A percentile compares a stretch with the other conserved stretches of the same genome.
These are phyloP conservation scores for Petrea volubilis DNA, from an alignment of 257 asterid species.

Conservation along the genomic window DNA sequence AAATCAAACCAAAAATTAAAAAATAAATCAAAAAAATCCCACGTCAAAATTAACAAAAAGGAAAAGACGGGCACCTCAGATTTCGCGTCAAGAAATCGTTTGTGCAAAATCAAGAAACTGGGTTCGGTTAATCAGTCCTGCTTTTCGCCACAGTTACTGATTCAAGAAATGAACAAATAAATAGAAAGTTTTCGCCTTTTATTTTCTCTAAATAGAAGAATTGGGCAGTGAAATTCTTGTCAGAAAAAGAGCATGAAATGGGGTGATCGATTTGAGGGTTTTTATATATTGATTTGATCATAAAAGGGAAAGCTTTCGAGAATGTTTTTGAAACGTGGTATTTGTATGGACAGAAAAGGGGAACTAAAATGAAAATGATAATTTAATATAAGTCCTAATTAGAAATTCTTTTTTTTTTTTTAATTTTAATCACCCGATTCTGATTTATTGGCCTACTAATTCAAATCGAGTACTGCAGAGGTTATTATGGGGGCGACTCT, in stretches of 20 bases:
- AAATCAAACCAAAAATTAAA: neutral
- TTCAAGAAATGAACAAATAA: conserved; percentile 6
- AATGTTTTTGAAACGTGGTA: too few species aligned
- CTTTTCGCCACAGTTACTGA: conserved; percentile 18
- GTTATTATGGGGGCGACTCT: too few species aligned
- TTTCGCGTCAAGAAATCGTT: conserved; percentile 19
- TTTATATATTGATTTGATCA: too few species aligned
- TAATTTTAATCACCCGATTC: too few species aligned
- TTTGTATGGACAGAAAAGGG: too few species aligned
- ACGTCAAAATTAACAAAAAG: neutral
- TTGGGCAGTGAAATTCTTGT: conserved; percentile 26
- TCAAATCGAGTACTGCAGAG: too few species aligned
- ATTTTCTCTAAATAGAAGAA: conserved; percentile 9
- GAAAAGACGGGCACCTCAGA: conserved; percentile 32
- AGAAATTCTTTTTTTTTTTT: too few species aligned
- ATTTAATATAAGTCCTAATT: too few species aligned
- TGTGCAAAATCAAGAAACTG: conserved; percentile 11
- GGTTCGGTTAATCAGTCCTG: conserved; percentile 4
- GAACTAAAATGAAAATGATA: too few species aligned
- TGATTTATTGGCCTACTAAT: too few species aligned
- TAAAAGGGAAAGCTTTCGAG: too few species aligned
- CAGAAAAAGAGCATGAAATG: conserved; percentile 25
- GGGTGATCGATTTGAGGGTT: conserved; percentile 18
- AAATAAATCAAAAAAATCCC: conserved; percentile 1
- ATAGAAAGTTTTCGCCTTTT: neutral